Conservation (phyloP, 129 eudicot species). For the Solidago caesia region DNA sequence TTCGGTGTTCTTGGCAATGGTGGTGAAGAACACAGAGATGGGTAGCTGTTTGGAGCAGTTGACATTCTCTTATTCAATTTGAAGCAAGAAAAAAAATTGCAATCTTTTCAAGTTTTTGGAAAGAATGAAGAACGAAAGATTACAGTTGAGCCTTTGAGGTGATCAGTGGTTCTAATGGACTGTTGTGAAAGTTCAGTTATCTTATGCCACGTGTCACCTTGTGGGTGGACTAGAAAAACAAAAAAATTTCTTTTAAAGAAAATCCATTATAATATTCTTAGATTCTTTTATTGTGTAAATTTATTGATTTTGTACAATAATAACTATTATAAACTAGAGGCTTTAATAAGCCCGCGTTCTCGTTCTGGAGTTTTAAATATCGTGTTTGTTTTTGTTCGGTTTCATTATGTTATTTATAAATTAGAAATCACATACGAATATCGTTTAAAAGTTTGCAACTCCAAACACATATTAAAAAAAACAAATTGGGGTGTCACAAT, state of each 20-base stretch:
- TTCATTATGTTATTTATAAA: too few relatives aligned
- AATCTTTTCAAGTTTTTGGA: constrained; percentile 14
- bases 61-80: constrained; percentile 29
- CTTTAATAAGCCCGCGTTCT: too few relatives aligned
- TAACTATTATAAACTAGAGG: too few relatives aligned
- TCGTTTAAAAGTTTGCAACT: too few relatives aligned
- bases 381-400: too few relatives aligned
- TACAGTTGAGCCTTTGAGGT: constrained; percentile 15
- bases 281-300: not conserved
- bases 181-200: constrained; percentile 30
- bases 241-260: not conserved
- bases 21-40: constrained; percentile 65
- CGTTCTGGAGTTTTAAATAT: too few relatives aligned
- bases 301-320: not conserved
- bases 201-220: constrained; percentile 43
- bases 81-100: not conserved
- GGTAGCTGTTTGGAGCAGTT: constrained; percentile 55
- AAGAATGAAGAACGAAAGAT: constrained; percentile 27
- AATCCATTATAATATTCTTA: constrained; percentile 15
- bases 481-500: too few relatives aligned
- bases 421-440: too few relatives aligned
- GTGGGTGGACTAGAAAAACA: constrained; percentile 13
- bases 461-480: too few relatives aligned
- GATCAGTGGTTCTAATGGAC: constrained; percentile 47
- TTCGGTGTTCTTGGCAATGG: constrained; percentile 43